phyloP scores from a whole-genome alignment of 257 asterid genomes.

The Solanum piurae region DNA sequence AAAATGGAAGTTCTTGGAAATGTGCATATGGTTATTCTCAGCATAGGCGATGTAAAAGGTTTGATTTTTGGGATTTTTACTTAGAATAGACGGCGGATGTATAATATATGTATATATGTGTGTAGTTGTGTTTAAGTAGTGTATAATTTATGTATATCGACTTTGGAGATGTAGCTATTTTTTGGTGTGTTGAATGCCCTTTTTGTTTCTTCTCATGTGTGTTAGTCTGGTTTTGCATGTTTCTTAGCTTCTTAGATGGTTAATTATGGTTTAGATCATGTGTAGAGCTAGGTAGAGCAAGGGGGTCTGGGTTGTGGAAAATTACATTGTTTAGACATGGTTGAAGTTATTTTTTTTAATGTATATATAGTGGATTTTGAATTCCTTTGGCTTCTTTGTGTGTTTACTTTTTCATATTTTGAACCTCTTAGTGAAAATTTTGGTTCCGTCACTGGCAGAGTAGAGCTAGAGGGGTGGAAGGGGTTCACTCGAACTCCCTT shows the following conservation, averaged over 20 bases:
- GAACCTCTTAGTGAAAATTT: not conserved
- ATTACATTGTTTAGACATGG: not conserved
- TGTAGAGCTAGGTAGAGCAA: not conserved
- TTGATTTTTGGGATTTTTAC: not conserved
- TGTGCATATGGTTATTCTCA: conserved; percentile 17
- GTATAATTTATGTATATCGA: not conserved
- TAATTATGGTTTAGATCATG: not conserved
- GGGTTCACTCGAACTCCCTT: not conserved
- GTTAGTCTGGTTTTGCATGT: not conserved
- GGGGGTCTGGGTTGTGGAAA: not conserved
- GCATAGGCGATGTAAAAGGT: conserved; percentile 53
- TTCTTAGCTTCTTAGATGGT: not conserved
- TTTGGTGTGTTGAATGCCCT: not conserved
- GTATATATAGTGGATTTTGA: not conserved
- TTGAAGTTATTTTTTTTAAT: not conserved
- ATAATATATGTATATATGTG: not conserved
- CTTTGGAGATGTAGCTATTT: not conserved
- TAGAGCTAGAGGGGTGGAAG: not conserved
- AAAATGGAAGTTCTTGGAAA: conserved; percentile 17
- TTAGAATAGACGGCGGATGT: not conserved
- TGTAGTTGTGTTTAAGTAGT: not conserved
- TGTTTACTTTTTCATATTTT: not conserved
- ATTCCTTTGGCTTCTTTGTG: not conserved
- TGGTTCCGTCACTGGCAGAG: not conserved
- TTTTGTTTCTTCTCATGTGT: not conserved